phyloP scores from a whole-genome alignment of 2,329 filamentous ascomycete species.

The Nothopassalora personata region DNA sequence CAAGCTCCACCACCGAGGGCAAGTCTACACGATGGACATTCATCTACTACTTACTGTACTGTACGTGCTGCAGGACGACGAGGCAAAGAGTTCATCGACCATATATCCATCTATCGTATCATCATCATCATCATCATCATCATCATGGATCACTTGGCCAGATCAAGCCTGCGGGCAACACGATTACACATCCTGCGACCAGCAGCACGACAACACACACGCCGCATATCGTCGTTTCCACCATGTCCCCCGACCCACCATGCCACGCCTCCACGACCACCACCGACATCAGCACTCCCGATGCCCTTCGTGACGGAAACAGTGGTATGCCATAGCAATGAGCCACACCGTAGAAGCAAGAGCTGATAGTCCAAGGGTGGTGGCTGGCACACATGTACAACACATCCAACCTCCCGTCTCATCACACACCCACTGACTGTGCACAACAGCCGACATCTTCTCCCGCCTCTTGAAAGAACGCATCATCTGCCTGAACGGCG shows the following conservation, averaged over 20 bases:
- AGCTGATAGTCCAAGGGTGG: slow-evolving; percentile 41
- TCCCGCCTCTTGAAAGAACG: slow-evolving; percentile 61
- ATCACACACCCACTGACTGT: not conserved
- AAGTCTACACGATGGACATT: not conserved
- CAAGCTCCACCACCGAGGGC: not conserved
- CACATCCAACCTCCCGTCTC: not conserved
- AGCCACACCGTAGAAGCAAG: not conserved
- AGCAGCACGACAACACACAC: slow-evolving; percentile 5
- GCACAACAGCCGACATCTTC: slow-evolving; percentile 39
- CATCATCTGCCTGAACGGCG: slow-evolving; percentile 87
- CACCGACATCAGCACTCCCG: slow-evolving; percentile 38
- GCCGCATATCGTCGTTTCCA: slow-evolving; percentile 18
- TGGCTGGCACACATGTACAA: slow-evolving; percentile 46
- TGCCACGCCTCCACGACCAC: slow-evolving; percentile 22
- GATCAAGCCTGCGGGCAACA: slow-evolving; percentile 23
- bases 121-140: not conserved
- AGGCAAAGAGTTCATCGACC: not conserved
- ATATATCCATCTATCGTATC: not conserved
- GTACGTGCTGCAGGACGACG: no score
- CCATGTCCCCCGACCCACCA: slow-evolving; percentile 21
- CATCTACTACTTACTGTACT: no score
- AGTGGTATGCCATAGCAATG: slow-evolving; percentile 32
- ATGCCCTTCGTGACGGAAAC: slow-evolving; percentile 50
- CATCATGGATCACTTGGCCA: slow-evolving; percentile 23
- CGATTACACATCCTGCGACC: slow-evolving; percentile 19